These are phyloP conservation scores for Boeremia exigua DNA, from an alignment of 2,329 filamentous ascomycete genomes.

Conservation along the genomic window DNA sequence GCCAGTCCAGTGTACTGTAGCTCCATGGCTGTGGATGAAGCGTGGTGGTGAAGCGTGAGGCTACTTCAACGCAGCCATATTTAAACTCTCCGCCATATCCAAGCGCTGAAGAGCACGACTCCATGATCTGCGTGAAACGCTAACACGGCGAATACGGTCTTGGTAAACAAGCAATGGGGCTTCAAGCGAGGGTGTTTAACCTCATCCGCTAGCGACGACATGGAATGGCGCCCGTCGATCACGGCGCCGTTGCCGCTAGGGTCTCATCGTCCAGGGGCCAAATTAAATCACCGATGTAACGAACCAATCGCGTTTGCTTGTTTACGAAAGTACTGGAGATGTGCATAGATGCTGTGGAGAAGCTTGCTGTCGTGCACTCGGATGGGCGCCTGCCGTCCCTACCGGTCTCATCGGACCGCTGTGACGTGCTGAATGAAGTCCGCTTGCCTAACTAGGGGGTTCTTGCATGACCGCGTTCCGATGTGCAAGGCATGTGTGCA, in stretches of 20 bases:
- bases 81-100: neutral
- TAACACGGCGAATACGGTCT: constrained; percentile 18
- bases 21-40: constrained; percentile 22
- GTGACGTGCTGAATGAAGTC: neutral
- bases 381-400: neutral
- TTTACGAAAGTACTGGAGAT: neutral
- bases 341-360: neutral
- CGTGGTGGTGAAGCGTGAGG: neutral
- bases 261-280: neutral
- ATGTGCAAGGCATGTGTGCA: neutral
- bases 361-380: neutral
- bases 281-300: neutral
- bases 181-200: constrained; percentile 8
- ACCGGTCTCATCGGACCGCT: neutral
- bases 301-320: constrained; percentile 1
- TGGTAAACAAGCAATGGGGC: constrained; percentile 11
- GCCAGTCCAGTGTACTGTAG: constrained; percentile 23
- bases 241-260: constrained; percentile 3
- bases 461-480: neutral
- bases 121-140: constrained; percentile 9
- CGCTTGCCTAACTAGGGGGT: neutral
- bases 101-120: neutral
- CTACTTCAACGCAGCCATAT: neutral
- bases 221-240: constrained; percentile 16
- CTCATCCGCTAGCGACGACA: neutral